Evolutionary conservation across 306 rosid species (phyloP).

Genomic region (Macrotyloma uniflorum): DNA sequence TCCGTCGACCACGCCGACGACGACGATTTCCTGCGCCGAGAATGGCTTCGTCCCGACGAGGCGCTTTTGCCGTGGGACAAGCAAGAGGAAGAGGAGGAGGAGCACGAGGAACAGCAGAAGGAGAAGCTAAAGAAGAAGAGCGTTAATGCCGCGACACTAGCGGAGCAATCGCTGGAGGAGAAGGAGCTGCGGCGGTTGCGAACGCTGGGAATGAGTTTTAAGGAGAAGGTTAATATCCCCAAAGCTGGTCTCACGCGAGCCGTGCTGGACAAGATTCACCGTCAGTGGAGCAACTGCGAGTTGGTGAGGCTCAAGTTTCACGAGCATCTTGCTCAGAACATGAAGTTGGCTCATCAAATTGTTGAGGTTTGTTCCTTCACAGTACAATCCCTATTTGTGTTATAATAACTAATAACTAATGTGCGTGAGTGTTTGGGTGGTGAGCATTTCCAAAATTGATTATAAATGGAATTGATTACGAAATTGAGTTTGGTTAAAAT

Average conservation of each 20-base stretch:
- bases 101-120: neutral
- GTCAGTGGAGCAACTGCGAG: slow-evolving; percentile 78
- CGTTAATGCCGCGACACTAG: slow-evolving; percentile 61
- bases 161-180: slow-evolving; percentile 73
- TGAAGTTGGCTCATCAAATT: slow-evolving; percentile 86
- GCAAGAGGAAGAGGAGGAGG: neutral
- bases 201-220: slow-evolving; percentile 61
- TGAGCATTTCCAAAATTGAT: neutral
- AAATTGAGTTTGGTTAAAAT: neutral
- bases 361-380: slow-evolving; percentile 59
- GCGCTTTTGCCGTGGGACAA: slow-evolving; percentile 75
- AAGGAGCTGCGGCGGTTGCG: slow-evolving; percentile 77
- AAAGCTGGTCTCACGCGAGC: slow-evolving; percentile 81
- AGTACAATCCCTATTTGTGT: neutral
- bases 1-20: slow-evolving; percentile 38
- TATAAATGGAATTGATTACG: neutral
- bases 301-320: slow-evolving; percentile 90
- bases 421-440: neutral
- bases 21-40: slow-evolving; percentile 68
- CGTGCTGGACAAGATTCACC: slow-evolving; percentile 80
- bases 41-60: slow-evolving; percentile 82
- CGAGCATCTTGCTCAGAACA: slow-evolving; percentile 78
- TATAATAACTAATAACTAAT: neutral
- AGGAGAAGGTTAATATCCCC: slow-evolving; percentile 74
- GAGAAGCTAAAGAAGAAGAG: slow-evolving; percentile 42